Conservation (phyloP, 257 asterid species). For the Scutellaria minor region DNA sequence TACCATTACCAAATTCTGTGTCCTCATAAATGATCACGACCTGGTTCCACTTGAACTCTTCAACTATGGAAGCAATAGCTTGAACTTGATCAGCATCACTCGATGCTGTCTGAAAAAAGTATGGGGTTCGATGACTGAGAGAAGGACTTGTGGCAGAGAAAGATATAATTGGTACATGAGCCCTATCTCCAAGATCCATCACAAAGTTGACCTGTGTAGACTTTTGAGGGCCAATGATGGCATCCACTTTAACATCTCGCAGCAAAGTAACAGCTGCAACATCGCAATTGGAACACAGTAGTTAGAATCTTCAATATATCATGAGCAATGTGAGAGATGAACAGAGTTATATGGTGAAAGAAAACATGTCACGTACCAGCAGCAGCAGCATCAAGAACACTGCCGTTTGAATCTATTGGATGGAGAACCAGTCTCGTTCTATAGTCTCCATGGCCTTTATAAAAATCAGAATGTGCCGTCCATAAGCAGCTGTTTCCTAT, state of each 20-base stretch:
- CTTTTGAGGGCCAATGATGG: conserved; percentile 54
- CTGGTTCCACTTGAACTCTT: conserved; percentile 47
- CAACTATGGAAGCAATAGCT: conserved; percentile 52
- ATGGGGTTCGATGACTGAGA: conserved; percentile 34
- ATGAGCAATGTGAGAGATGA: too few species aligned
- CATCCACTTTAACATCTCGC: conserved; percentile 44
- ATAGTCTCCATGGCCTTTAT: conserved; percentile 36
- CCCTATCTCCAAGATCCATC: conserved; percentile 48
- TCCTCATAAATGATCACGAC: conserved; percentile 51
- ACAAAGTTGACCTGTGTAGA: conserved; percentile 48
- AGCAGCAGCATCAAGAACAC: conserved; percentile 52
- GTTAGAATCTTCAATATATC: background rate
- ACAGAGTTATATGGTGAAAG: background rate
- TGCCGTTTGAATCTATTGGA: conserved; percentile 47
- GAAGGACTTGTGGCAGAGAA: conserved; percentile 57
- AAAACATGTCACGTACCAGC: conserved; percentile 40
- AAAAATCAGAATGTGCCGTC: conserved; percentile 50
- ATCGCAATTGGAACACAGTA: background rate
- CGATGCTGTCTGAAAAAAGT: conserved; percentile 51
- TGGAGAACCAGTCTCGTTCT: conserved; percentile 45
- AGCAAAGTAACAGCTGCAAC: conserved; percentile 52
- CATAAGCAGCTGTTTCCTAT: conserved; percentile 47
- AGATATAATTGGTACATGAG: conserved; percentile 50
- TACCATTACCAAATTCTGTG: conserved; percentile 52
- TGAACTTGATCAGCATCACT: conserved; percentile 50